Base-by-base conservation (phyloP, 371 early-diverging fungal species). In the Vavraia culicis region DNA sequence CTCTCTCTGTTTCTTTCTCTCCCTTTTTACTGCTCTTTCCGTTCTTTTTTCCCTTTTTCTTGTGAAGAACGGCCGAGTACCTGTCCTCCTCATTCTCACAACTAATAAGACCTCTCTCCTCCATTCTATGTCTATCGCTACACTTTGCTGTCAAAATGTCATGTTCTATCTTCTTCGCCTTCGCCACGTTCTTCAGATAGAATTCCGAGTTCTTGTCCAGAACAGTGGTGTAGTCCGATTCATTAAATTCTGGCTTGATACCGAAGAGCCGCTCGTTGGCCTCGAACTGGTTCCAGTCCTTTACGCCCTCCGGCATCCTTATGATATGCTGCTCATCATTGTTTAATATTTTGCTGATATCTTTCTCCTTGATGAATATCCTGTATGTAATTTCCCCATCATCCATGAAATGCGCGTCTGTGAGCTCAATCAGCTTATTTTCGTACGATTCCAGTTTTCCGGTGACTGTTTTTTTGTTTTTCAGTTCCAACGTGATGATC, bases 271-370 rank as follows among this genome's bases (percentile, higher is more conserved):
- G 68, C 62, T 87, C 84, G 61, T 93, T 93, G 1, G 74, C 83
- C n/a, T 79, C 83, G 75, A 95, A 95, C 66, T 95, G 94, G 71
- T 95, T 88, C 94, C 94, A 95, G 18, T 71, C 52, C 23, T 46
- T 51, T n/a, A n/a, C n/a, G n/a, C n/a, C n/a, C n/a, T n/a, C n/a
- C n/a, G n/a, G n/a, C n/a, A n/a, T n/a, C n/a, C n/a, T n/a, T n/a
- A n/a, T n/a, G n/a, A n/a, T n/a, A n/a, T n/a, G n/a, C n/a, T n/a
- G n/a, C n/a, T n/a, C n/a, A n/a, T n/a, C n/a, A n/a, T n/a, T n/a
- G n/a, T n/a, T n/a, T n/a, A n/a, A n/a, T n/a, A n/a, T n/a, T n/a
- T n/a, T n/a, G n/a, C n/a, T n/a, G n/a, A n/a, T n/a, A n/a, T n/a
- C n/a, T n/a, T n/a, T n/a, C n/a, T n/a, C n/a, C n/a, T n/a, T n/a